Evolutionary conservation across 1,139 yeast species (phyloP), one percentile per base, ranked within the genome.

Genomic region (Zygoascus hellenicus): DNA sequence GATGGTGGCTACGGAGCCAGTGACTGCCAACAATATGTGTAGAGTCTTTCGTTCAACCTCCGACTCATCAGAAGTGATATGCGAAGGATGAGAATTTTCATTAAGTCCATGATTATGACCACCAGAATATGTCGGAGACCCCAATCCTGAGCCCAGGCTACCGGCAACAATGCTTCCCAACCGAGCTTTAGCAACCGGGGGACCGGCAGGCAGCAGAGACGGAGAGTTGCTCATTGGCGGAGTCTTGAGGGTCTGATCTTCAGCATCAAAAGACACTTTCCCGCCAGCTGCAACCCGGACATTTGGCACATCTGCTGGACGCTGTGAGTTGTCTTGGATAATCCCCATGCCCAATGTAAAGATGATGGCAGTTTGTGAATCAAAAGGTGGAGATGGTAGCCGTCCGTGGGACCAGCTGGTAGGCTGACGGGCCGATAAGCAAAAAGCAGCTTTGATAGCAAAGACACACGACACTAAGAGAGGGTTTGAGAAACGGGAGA

Each of bases 1-100:
- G 51, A 90, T 88, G 2, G 97, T 87, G 5, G 98, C 98, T 5
- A 92, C 97, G 1, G 96, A 85, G 0, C 98, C 99, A 1, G 97
- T 88, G 32, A 95, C 95, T 15, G 95, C 97, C 38, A 92, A 71
- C 48, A 92, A 71, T 37, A 92, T 82, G 65, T 92, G 97, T 28
- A 43, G 29, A 10, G 37, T 37, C 13, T 43, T 43, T 11, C 19
- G 31, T 30, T 43, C 46, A n/a, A 26, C 40, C n/a, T 35, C 41
- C 10, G 36, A 28, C 26, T 43, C 46, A 16, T 31, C 41, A 7
- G 39, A 36, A 9, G 46, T 35, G 15, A 37, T 5, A 31, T 43
- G 40, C 9, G 37, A 30, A 16, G 30, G 22, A 11, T 28, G 32
- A 5, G 36, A 6, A 17, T 17, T 19, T 15, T 36, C 46, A 17